Base-by-base conservation (phyloP, 163 green algal species). In the Prototheca wickerhamii region DNA sequence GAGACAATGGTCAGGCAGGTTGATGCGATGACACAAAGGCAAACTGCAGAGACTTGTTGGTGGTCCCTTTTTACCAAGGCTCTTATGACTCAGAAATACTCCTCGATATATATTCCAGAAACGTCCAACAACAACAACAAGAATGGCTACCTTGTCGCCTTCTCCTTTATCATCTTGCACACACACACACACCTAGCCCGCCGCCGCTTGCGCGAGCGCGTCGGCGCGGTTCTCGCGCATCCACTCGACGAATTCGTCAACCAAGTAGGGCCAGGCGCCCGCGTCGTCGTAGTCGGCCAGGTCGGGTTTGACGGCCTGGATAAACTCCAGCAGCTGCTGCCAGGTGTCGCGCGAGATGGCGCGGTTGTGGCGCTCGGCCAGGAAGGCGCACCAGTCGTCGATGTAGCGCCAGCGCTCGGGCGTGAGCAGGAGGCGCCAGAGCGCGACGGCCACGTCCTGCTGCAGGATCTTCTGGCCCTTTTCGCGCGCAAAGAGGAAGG, bases 391-490 rank as follows among this genome's bases (percentile, higher is more conserved):
- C 90, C 90, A 97, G 20, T 82, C 69, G 18, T 91, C 78, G 7
- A 89, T 60, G 64, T 94, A 69, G 20, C 76, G 80, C 90, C 90
- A 97, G 20, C 64, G 74, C 23, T 77, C 49, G 21, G 37, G 3
- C 17, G 67, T 34, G 34, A 85, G 69, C 33, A 85, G 60, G 37
- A 85, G 65, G 37, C 72, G 65, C 77, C 77, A 84, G 50, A 85
- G 91, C 17, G 64, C 87, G n/a, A 93, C 33, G 8, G 91, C 91
- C 21, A 81, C 87, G 29, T 96, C 89, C 59, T 96, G 77, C 61
- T 91, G 83, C 60, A 98, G 69, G 43, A 86, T 94, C 77, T 96
- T 97, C 67, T 95, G 84, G 6, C 88, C 88, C 58, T 91, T 89
- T 74, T 95, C 78, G 29, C 76, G 65, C 55, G 30, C 21, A 55